These are phyloP conservation scores for Pleurotus eryngii DNA, from an alignment of 768 basidiomycete genomes.

Conservation along the genomic window DNA sequence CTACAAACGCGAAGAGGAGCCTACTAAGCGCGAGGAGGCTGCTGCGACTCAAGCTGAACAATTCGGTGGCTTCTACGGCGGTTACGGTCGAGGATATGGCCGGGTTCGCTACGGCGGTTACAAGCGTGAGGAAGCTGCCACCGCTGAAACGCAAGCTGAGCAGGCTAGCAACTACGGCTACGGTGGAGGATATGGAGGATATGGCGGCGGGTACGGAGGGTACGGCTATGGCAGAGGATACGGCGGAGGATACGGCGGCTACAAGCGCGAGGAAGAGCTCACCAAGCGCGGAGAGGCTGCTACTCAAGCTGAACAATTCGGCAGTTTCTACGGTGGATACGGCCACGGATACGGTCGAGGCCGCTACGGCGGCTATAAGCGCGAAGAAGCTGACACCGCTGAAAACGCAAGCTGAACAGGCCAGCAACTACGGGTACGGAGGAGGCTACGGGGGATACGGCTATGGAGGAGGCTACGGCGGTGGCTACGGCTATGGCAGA, in stretches of 20 bases:
- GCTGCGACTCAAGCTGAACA: neutral
- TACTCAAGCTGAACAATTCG: neutral
- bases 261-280: constrained; percentile 3
- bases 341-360: neutral
- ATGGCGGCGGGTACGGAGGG: neutral
- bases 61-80: neutral
- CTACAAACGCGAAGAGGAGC: constrained; percentile 4
- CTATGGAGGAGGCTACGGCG: neutral
- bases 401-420: neutral
- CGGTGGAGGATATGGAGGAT: neutral
- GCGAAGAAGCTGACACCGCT: constrained; percentile 2
- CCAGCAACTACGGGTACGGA: neutral
- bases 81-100: neutral
- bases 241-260: neutral
- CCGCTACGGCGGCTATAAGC: neutral
- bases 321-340: neutral
- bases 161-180: constrained; percentile 1
- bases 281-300: neutral
- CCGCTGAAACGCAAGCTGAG: neutral
- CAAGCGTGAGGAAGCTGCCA: constrained; percentile 5
- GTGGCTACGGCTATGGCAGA: neutral
- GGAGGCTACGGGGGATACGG: neutral
- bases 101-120: neutral
- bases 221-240: neutral
- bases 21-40: neutral